Evolutionary conservation across 495 filamentous ascomycete species (phyloP).

Genomic region (Trichocladium uniseriatum): DNA sequence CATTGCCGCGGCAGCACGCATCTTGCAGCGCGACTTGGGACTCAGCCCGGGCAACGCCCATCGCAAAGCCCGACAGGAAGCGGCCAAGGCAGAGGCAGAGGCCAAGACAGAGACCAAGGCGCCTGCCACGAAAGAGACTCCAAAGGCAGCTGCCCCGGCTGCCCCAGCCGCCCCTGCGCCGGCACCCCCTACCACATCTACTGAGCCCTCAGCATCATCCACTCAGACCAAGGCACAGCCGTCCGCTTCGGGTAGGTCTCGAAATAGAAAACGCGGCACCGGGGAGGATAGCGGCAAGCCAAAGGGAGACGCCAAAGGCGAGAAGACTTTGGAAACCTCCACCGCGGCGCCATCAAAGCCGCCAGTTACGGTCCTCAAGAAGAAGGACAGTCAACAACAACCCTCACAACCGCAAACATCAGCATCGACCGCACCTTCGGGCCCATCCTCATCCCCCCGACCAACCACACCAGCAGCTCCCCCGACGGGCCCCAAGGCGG

Average conservation of each 20-base stretch:
- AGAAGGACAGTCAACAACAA: slow-evolving; percentile 20
- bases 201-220: slow-evolving; percentile 10
- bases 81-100: slow-evolving; percentile 41
- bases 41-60: slow-evolving; percentile 56
- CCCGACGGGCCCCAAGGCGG: slow-evolving; percentile 27
- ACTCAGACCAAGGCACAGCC: slow-evolving; percentile 16
- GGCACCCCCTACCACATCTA: slow-evolving; percentile 20
- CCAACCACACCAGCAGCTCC: slow-evolving; percentile 10
- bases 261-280: slow-evolving; percentile 20
- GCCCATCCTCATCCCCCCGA: slow-evolving; percentile 16
- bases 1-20: slow-evolving; percentile 66
- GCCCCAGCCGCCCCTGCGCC: slow-evolving; percentile 18
- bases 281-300: slow-evolving; percentile 18
- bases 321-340: slow-evolving; percentile 9
- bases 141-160: slow-evolving; percentile 18
- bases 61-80: slow-evolving; percentile 43
- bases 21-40: slow-evolving; percentile 84
- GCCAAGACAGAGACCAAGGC: slow-evolving; percentile 36
- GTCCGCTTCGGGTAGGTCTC: slow-evolving; percentile 19
- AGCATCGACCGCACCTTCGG: slow-evolving; percentile 17
- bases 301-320: slow-evolving; percentile 12
- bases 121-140: slow-evolving; percentile 29
- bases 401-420: slow-evolving; percentile 16
- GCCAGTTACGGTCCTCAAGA: slow-evolving; percentile 36
- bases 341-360: slow-evolving; percentile 16